Evolutionary conservation across 352 stramenopile species (phyloP).

Genomic region (Halophytophthora polymorphica): DNA sequence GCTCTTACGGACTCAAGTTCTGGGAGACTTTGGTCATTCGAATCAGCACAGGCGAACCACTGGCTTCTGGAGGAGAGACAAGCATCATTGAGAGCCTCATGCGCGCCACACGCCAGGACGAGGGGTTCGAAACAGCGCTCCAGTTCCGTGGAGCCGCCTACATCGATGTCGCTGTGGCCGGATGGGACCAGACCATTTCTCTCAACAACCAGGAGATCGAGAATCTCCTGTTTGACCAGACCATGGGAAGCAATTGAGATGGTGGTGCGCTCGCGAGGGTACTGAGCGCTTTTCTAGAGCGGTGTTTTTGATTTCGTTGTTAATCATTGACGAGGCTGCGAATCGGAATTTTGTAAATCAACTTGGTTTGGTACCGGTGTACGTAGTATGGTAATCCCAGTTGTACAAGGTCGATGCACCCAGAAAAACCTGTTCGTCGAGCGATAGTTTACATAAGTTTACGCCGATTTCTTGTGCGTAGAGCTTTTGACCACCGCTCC

Average conservation of each 20-base stretch:
- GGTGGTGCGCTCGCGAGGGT: background rate
- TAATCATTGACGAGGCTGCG: no score
- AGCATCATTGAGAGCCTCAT: slow-evolving; percentile 7
- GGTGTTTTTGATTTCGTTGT: no score
- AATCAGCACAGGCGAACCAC: background rate
- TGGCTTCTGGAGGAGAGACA: no score
- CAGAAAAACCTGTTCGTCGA: no score
- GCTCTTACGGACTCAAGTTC: background rate
- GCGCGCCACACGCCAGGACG: slow-evolving; percentile 4
- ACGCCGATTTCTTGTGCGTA: no score
- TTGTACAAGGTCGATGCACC: no score
- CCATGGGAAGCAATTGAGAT: background rate
- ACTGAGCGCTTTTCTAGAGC: background rate
- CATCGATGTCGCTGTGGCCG: slow-evolving; percentile 2
- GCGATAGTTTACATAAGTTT: no score
- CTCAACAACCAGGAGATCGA: slow-evolving; percentile 15
- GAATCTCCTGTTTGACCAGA: slow-evolving; percentile 18
- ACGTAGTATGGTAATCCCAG: no score
- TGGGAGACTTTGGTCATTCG: background rate
- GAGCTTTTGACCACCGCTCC: no score
- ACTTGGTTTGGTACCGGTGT: no score
- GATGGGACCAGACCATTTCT: slow-evolving; percentile 7
- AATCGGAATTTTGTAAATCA: no score
- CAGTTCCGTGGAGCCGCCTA: slow-evolving; percentile 7
- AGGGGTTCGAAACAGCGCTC: background rate